Conservation (phyloP, 2,329 filamentous ascomycete genomes). For the Thelonectria olida region DNA sequence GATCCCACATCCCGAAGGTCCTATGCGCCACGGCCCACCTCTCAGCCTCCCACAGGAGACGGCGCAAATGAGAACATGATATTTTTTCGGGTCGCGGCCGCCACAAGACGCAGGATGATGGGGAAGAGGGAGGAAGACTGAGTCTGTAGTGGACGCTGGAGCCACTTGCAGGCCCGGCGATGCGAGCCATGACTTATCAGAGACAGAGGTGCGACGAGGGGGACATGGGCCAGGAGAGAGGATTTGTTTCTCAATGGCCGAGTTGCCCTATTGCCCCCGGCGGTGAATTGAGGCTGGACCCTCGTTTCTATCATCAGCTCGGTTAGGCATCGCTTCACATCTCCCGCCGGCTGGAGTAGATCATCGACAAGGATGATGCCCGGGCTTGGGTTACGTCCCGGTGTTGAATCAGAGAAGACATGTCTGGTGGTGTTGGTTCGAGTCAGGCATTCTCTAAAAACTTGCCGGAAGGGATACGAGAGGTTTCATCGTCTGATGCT, state of each 20-base stretch:
- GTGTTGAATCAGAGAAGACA: background rate
- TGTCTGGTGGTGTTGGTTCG: background rate
- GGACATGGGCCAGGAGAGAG: background rate
- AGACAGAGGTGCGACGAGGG: background rate
- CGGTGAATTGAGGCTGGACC: background rate
- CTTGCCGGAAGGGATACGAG: background rate
- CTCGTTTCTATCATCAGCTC: too few species aligned
- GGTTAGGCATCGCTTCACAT: background rate
- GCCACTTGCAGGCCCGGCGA: background rate
- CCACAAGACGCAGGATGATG: background rate
- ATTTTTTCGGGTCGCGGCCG: background rate
- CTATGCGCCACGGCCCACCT: background rate
- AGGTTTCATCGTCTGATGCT: background rate
- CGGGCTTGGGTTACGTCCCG: background rate
- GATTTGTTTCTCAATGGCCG: background rate
- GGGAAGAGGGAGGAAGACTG: too few species aligned
- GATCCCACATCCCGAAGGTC: background rate
- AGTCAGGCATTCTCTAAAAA: background rate
- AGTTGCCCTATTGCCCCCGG: background rate
- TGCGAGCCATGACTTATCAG: background rate
- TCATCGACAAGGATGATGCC: background rate
- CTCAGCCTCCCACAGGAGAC: background rate
- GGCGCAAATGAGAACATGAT: background rate
- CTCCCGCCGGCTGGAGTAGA: background rate
- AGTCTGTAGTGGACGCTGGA: too few species aligned